Percentiles rank a stretch among this genome's conserved stretches.
These are phyloP conservation scores for Syzygium jambos DNA, from an alignment of 345 rosid genomes.

Conservation along the genomic window DNA sequence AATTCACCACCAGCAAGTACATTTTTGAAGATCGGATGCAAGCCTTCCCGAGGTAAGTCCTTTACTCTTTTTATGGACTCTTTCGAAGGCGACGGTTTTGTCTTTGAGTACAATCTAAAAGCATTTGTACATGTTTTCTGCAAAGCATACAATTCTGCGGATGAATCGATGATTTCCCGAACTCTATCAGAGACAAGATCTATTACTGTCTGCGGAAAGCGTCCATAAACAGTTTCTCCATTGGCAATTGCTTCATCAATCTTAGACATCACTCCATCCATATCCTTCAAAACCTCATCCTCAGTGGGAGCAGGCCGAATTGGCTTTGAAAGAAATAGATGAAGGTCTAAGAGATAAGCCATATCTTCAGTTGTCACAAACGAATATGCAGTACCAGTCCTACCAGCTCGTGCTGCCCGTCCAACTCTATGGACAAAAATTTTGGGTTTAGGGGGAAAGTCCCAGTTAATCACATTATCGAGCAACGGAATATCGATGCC, in stretches of 20 bases:
- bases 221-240: constrained; percentile 88
- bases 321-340: constrained; percentile 85
- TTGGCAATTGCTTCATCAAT: constrained; percentile 68
- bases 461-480: constrained; percentile 98
- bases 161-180: constrained; percentile 62
- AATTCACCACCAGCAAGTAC: constrained; percentile 77
- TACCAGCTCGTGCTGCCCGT: constrained; percentile 93
- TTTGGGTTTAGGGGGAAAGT: constrained; percentile 92
- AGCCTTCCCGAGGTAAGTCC: constrained; percentile 73
- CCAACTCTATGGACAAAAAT: constrained; percentile 96
- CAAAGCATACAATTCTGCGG: constrained; percentile 63
- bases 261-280: constrained; percentile 61
- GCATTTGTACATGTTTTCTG: constrained; percentile 79
- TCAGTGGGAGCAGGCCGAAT: constrained; percentile 84
- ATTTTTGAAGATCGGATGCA: constrained; percentile 83
- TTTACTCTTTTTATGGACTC: constrained; percentile 88
- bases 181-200: constrained; percentile 82
- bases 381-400: constrained; percentile 85
- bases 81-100: constrained; percentile 77
- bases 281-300: constrained; percentile 80
- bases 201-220: constrained; percentile 75
- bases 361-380: constrained; percentile 86
- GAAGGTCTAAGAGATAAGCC: constrained; percentile 88
- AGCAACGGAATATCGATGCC: constrained; percentile 97
- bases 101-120: constrained; percentile 78